Base-by-base conservation (phyloP, 192 early-diverging fungal genomes). In the Podila minutissima region DNA sequence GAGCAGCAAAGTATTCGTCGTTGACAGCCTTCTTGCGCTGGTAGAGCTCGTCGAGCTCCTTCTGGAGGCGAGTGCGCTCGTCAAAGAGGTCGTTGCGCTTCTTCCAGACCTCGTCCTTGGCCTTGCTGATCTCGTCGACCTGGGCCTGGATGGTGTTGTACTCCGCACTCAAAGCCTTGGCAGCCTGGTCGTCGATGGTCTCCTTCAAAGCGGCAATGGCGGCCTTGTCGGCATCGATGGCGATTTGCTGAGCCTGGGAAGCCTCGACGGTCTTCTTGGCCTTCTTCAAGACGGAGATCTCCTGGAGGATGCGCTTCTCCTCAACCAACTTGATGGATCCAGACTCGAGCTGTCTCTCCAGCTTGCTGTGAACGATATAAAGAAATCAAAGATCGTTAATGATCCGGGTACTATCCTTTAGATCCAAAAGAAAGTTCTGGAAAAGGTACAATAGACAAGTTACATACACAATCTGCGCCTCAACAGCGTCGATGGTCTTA, bases 251-350 rank as follows among this genome's bases (percentile, higher is more conserved):
- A 70, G 82, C 74, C 84, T 91, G 84, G 38, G 82, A 64, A 15
- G 85, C 88, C 65, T 93, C 89, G 61, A 97, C 89, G 15, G 85
- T 72, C 69, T 95, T 94, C 66, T 91, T 91, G 46, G 86, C 84
- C 83, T 89, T 91, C 81, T 96, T 95, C 75, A 95, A 84, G n/a
- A 75, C 73, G 48, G 89, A 93, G 64, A 95, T 93, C 76, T 96
- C 95, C 59, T 92, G 77, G n/a, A 96, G 89, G 53, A 93, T 89
- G 84, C 90, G 90, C 83, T 95, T 96, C 86, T 98, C 97, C 62
- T 97, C 96, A 59, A 93, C 88, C 69, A 98, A 83, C 72, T 92
- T 90, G 50, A 94, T 76, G 31, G 69, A 85, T 70, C 95, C 95
- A 41, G 91, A 88, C 57, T 94, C 92, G 66, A 97, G 89, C 82